phyloP scores from a whole-genome alignment of 805 yeast species.

The Saccharomycopsis selenospora region DNA sequence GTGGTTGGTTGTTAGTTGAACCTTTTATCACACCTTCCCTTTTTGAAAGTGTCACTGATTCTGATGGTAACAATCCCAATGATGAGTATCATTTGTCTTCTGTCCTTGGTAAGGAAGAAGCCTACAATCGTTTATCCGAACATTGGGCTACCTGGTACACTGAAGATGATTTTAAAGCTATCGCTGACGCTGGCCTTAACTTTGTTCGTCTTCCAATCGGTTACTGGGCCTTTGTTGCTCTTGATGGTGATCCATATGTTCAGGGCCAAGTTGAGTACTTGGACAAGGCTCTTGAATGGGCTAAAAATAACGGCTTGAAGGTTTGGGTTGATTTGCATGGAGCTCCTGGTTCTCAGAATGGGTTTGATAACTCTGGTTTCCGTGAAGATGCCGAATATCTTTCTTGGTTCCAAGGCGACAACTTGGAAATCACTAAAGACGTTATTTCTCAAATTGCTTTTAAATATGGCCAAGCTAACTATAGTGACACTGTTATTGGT shows the following conservation, averaged over 20 bases:
- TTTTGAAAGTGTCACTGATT: conserved; percentile 36
- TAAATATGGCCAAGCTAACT: conserved; percentile 43
- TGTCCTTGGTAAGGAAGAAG: conserved; percentile 40
- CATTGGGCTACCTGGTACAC: conserved; percentile 58
- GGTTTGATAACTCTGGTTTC: conserved; percentile 75
- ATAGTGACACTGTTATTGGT: conserved; percentile 56
- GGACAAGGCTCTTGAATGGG: conserved; percentile 63
- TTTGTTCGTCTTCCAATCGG: conserved; percentile 75
- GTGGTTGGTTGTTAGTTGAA: conserved; percentile 69
- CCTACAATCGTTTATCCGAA: conserved; percentile 33
- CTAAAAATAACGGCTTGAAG: conserved; percentile 48
- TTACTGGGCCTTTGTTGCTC: conserved; percentile 54
- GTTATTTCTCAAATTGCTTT: conserved; percentile 43
- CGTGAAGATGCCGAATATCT: conserved; percentile 37
- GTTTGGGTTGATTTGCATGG: conserved; percentile 78
- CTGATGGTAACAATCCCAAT: conserved; percentile 36
- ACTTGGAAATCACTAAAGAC: conserved; percentile 41
- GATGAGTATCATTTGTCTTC: conserved; percentile 55
- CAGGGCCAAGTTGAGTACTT: conserved; percentile 59
- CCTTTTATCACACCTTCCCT: conserved; percentile 65
- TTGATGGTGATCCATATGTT: conserved; percentile 53
- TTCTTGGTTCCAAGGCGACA: conserved; percentile 38
- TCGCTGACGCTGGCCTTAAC: conserved; percentile 49
- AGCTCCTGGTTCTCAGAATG: conserved; percentile 79
- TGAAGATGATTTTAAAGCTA: conserved; percentile 49